A percentile compares a stretch with the other conserved stretches of the same genome.
Evolutionary conservation across 768 basidiomycete genomes (phyloP).

Genomic region (Leccinum boreale): DNA sequence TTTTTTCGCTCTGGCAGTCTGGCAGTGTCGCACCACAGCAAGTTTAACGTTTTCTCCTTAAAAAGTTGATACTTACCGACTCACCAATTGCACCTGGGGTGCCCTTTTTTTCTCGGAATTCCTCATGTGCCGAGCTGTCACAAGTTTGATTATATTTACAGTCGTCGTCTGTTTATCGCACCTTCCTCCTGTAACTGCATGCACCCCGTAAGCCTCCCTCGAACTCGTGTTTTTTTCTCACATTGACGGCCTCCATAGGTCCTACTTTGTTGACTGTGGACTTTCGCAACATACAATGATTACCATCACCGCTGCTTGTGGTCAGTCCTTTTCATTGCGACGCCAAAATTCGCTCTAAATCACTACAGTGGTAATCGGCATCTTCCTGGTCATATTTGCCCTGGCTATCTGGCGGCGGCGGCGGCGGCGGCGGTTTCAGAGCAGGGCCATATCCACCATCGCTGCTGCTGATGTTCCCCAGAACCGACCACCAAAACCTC

Average conservation of each 20-base stretch:
- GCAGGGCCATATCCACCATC: not conserved
- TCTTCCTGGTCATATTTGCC: not conserved
- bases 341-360: constrained; percentile 1
- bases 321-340: constrained; percentile 6
- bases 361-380: not conserved
- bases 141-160: not conserved
- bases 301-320: not conserved
- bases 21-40: not conserved
- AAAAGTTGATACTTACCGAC: not conserved
- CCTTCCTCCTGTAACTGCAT: constrained; percentile 16
- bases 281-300: not conserved
- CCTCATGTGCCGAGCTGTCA: constrained; percentile 5
- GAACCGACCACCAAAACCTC: not conserved
- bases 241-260: not conserved
- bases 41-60: not conserved
- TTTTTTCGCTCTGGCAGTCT: too few species aligned
- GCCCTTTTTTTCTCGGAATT: too few species aligned
- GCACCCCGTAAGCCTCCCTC: constrained; percentile 7
- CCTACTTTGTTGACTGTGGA: not conserved
- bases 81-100: not conserved
- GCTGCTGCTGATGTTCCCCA: not conserved
- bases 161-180: not conserved
- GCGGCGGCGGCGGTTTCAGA: constrained; percentile 2
- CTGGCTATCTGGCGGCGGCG: not conserved
- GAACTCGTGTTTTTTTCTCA: not conserved